Base-by-base conservation (phyloP, 176 grass and related monocot species). In the Metroxylon sagu region DNA sequence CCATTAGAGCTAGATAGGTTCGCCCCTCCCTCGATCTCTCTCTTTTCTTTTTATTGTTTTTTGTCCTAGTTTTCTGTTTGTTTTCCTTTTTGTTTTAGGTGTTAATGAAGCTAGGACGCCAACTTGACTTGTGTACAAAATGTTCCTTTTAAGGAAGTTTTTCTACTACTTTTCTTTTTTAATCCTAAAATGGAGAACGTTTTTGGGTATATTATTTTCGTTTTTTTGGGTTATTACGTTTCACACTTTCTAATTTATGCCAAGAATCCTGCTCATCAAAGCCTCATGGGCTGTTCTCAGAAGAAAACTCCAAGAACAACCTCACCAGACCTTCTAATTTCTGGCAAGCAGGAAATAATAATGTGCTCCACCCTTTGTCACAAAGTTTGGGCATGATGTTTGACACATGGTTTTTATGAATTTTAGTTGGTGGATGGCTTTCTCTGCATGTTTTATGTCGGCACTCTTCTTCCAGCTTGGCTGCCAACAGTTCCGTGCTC, bases 111-210 rank as follows among this genome's bases (percentile, higher is more conserved):
- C 19, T 77, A 69, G 62, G 57, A 65, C 25, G 2, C 35, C 35
- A 6, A 8, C 10, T 43, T 0, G 35, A 43, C 35, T 43, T 2
- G 65, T 70, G 74, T 63, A 69, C 65, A 77, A 77, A 77, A 18
- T 61, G 74, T 68, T 76, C 48, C 51, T 77, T 26, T 60, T 54
- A 25, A 69, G 74, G 48, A 62, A 62, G 66, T 68, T 66, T 59
- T 65, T 48, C 2, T 43, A 14, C 12, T 0, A 12, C 35, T 43
- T 35, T 60, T 48, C 16, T 4, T 76, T 76, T 25, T 61, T 76
- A 48, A 51, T 76, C 48, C 29, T 39, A 76, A 57, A 60, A 50
- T 29, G 53, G 50, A 30, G 29, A 31, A 39, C 52, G 51, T 26
- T 52, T 57, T 59, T 66, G 25, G 25, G 66, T n/a, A 17, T 74